Conservation (phyloP, 106 monocot species). For the Alisma plantagoaquatica region DNA sequence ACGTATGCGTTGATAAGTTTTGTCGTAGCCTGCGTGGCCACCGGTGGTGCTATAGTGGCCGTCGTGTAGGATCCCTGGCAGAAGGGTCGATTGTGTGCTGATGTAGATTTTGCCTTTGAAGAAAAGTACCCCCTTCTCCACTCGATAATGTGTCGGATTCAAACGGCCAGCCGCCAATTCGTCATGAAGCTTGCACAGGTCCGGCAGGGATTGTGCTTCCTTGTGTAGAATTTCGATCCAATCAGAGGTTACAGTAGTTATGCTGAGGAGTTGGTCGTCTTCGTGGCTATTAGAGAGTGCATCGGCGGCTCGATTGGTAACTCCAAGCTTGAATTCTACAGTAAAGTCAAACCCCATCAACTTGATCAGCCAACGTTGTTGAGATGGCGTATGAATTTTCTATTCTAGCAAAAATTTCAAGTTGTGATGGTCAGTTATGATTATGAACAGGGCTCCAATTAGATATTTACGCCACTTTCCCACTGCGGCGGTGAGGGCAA, state of each 20-base stretch:
- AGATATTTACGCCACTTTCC: not conserved
- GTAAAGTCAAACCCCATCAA: constrained; percentile 1
- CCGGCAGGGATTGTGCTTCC: not conserved
- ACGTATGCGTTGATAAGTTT: not conserved
- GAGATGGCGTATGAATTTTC: not conserved
- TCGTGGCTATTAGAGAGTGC: not conserved
- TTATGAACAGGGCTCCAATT: not conserved
- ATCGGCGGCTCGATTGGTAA: not conserved
- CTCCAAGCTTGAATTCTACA: not conserved
- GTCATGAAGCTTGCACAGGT: too few species aligned
- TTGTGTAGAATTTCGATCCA: too few species aligned
- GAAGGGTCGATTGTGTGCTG: too few species aligned
- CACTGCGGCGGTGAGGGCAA: not conserved
- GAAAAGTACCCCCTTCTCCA: not conserved
- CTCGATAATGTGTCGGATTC: not conserved
- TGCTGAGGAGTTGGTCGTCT: not conserved
- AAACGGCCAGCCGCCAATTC: not conserved
- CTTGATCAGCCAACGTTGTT: constrained; percentile 3
- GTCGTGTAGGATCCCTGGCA: too few species aligned
- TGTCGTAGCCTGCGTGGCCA: not conserved
- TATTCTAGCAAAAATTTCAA: not conserved
- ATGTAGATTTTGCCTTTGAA: not conserved
- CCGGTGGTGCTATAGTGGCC: not conserved
- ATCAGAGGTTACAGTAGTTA: too few species aligned
- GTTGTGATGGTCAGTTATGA: constrained; percentile 1